Conservation (phyloP, 176 grass and related monocot genomes). For the Lolium multiflorum region DNA sequence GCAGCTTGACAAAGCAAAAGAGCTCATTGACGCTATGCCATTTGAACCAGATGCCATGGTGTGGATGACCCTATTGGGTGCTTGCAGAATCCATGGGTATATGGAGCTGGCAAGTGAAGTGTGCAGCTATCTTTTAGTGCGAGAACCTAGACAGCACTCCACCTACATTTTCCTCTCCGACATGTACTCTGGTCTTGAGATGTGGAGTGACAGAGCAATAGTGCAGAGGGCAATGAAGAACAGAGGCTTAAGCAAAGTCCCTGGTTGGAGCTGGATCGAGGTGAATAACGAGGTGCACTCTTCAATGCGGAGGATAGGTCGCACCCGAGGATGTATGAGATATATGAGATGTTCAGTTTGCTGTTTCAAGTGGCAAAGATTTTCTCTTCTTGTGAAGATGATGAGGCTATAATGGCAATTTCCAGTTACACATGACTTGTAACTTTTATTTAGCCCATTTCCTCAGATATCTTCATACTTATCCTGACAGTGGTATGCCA, state of each 20-base stretch:
- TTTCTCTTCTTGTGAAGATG: background rate
- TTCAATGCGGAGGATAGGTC: conserved; percentile 67
- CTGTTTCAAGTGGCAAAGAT: conserved; percentile 39
- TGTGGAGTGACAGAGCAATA: conserved; percentile 66
- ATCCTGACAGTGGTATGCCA: no score
- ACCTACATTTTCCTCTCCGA: conserved; percentile 68
- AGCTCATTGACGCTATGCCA: conserved; percentile 70
- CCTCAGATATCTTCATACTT: no score
- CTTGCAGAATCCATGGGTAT: conserved; percentile 69
- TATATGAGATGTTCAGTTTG: conserved; percentile 53
- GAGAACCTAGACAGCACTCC: conserved; percentile 63
- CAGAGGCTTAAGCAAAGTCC: conserved; percentile 68
- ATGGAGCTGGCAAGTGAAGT: conserved; percentile 62
- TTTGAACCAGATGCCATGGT: conserved; percentile 71
- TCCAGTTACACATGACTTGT: conserved; percentile 12
- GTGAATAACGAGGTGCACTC: conserved; percentile 63
- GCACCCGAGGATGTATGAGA: conserved; percentile 50
- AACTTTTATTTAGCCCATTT: background rate
- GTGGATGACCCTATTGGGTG: conserved; percentile 74
- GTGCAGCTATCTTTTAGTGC: conserved; percentile 47
- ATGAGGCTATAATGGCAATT: conserved; percentile 16
- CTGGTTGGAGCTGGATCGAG: conserved; percentile 87
- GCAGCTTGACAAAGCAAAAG: conserved; percentile 65
- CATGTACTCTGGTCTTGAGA: conserved; percentile 66
- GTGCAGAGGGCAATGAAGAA: conserved; percentile 72